Percentiles rank a stretch among this genome's conserved stretches.
These are phyloP conservation scores for Lasiodiplodia hormozganensis DNA, from an alignment of 2,329 filamentous ascomycete genomes.

Conservation along the genomic window DNA sequence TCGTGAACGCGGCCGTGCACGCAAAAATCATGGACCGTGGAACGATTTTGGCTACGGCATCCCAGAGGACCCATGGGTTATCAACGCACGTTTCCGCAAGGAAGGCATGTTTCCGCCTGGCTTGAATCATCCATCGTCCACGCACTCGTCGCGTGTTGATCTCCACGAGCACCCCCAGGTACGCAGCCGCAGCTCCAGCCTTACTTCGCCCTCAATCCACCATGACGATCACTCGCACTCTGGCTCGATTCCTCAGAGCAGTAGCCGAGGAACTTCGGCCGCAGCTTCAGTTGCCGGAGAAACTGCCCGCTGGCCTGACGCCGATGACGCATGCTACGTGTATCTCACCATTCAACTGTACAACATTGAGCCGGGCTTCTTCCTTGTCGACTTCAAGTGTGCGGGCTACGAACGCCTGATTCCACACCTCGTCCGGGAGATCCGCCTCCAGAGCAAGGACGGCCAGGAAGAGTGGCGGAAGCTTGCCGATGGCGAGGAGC, in stretches of 20 bases:
- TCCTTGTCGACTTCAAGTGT: slow-evolving; percentile 97
- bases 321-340: slow-evolving; percentile 79
- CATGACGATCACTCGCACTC: slow-evolving; percentile 20
- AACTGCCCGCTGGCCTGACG: slow-evolving; percentile 42
- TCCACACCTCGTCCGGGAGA: slow-evolving; percentile 49
- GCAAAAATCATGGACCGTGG: slow-evolving; percentile 52
- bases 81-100: slow-evolving; percentile 87
- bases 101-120: slow-evolving; percentile 71
- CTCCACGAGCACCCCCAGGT: slow-evolving; percentile 40
- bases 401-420: slow-evolving; percentile 93
- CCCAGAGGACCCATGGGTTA: slow-evolving; percentile 95
- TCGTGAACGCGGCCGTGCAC: slow-evolving; percentile 44
- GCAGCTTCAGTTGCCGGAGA: slow-evolving; percentile 45
- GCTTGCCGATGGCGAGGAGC: slow-evolving; percentile 41
- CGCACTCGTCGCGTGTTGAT: slow-evolving; percentile 57
- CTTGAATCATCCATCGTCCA: slow-evolving; percentile 56
- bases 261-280: slow-evolving; percentile 38
- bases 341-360: slow-evolving; percentile 97
- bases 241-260: slow-evolving; percentile 40
- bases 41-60: slow-evolving; percentile 74
- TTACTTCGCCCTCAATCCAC: slow-evolving; percentile 10
- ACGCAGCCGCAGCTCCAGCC: slow-evolving; percentile 26
- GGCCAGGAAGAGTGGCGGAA: slow-evolving; percentile 35
- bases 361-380: slow-evolving; percentile 86
- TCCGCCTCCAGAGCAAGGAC: slow-evolving; percentile 38